A percentile compares a stretch with the other conserved stretches of the same genome.
Conservation (phyloP, 495 filamentous ascomycete species). For the Talaromyces wortmannii region DNA sequence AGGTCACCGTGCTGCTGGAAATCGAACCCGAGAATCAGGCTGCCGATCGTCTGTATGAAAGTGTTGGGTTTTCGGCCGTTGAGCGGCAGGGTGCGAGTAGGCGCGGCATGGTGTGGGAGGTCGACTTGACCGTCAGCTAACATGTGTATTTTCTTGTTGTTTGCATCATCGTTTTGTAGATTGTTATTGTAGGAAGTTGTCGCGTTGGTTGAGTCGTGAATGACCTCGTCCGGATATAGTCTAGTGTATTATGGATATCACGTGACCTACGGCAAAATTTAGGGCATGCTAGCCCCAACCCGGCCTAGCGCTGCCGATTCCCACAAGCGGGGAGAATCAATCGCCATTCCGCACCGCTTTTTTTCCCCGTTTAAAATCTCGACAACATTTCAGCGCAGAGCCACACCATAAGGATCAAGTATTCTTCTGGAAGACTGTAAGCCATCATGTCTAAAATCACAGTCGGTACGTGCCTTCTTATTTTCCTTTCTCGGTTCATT, state of each 20-base stretch:
- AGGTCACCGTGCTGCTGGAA: constrained; percentile 21
- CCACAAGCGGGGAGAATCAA: constrained; percentile 38
- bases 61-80: constrained; percentile 26
- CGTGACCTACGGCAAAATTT: constrained; percentile 5
- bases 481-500: constrained; percentile 5
- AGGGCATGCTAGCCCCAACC: constrained; percentile 29
- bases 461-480: constrained; percentile 59
- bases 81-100: background rate
- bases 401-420: constrained; percentile 61
- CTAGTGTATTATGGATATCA: too few species aligned
- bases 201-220: too few species aligned
- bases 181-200: background rate
- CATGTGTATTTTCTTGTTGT: too few species aligned
- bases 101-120: background rate
- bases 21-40: constrained; percentile 28
- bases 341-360: constrained; percentile 12
- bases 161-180: too few species aligned
- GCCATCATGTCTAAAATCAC: constrained; percentile 78
- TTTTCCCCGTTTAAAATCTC: background rate
- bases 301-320: constrained; percentile 24
- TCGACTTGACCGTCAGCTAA: background rate
- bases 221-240: too few species aligned
- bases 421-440: constrained; percentile 54
- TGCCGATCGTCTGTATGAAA: constrained; percentile 37
- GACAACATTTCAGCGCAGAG: constrained; percentile 46